A percentile compares a stretch with the other conserved stretches of the same genome.
phyloP scores from a whole-genome alignment of 106 monocot genomes.

The Dioscorea alata region DNA sequence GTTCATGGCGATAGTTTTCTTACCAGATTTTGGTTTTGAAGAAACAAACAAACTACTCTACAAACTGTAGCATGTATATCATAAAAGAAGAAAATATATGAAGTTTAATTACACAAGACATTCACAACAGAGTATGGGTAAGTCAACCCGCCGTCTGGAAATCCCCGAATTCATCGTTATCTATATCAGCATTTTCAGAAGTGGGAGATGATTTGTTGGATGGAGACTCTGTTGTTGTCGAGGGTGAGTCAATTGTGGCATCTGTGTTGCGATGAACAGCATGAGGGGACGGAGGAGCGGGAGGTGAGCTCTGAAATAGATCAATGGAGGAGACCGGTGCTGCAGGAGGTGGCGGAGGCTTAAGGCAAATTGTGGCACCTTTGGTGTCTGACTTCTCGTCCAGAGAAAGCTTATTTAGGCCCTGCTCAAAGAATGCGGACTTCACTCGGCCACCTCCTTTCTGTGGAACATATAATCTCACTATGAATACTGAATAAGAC shows the following conservation, averaged over 20 bases:
- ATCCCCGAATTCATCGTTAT: slow-evolving; percentile 90
- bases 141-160: slow-evolving; percentile 76
- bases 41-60: too few species aligned
- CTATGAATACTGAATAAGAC: too few species aligned
- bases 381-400: slow-evolving; percentile 37
- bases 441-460: slow-evolving; percentile 40
- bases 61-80: neutral
- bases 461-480: slow-evolving; percentile 17
- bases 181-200: slow-evolving; percentile 22
- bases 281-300: slow-evolving; percentile 13
- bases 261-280: neutral
- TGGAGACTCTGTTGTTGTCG: slow-evolving; percentile 12
- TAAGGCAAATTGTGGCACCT: slow-evolving; percentile 34
- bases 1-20: too few species aligned
- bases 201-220: slow-evolving; percentile 7
- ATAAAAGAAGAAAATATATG: neutral
- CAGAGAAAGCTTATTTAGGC: slow-evolving; percentile 50
- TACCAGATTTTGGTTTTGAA: too few species aligned
- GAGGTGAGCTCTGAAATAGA: slow-evolving; percentile 21
- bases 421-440: slow-evolving; percentile 53
- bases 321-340: slow-evolving; percentile 32
- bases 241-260: neutral
- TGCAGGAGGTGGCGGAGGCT: slow-evolving; percentile 70
- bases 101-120: neutral
- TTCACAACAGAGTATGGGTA: neutral